Evolutionary conservation across 768 basidiomycete species (phyloP).

Genomic region (Psilocybe azurescens): DNA sequence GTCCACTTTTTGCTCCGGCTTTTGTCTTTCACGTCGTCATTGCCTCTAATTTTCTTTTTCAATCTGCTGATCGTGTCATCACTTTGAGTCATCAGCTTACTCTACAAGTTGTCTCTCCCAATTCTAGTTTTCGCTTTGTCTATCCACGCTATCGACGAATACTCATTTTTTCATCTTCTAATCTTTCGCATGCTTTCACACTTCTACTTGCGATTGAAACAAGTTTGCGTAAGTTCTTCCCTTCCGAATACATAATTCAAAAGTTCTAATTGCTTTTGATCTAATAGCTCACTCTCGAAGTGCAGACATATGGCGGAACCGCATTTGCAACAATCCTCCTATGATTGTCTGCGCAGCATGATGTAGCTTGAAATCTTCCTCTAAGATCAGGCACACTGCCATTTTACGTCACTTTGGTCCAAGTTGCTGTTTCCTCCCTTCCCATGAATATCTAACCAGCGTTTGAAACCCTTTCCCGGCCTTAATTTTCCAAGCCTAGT

Average conservation of each 20-base stretch:
- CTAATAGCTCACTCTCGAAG: background rate
- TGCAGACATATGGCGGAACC: background rate
- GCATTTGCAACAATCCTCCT: background rate
- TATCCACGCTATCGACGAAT: slow-evolving; percentile 27
- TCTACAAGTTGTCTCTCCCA: slow-evolving; percentile 19
- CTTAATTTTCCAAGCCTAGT: background rate
- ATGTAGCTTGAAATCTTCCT: background rate
- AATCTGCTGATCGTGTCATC: slow-evolving; percentile 21
- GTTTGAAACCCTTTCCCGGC: background rate
- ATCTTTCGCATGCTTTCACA: background rate
- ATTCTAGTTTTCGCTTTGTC: slow-evolving; percentile 25
- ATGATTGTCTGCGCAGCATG: background rate
- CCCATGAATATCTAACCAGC: background rate
- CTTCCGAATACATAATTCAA: background rate
- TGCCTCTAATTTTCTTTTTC: slow-evolving; percentile 22
- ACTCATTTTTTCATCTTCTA: slow-evolving; percentile 11
- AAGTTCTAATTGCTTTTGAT: background rate
- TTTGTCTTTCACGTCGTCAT: slow-evolving; percentile 19
- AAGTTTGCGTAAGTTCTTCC: background rate
- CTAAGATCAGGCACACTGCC: slow-evolving; percentile 7
- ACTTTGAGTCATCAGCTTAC: slow-evolving; percentile 20
- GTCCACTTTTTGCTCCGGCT: slow-evolving; percentile 7
- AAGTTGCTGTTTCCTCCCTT: background rate
- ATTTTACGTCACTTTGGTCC: slow-evolving; percentile 10
- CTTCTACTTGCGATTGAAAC: background rate